Percentiles rank a stretch among this genome's conserved stretches.
Conservation (phyloP, 2,329 filamentous ascomycete genomes). For the Fusarium multiceps region DNA sequence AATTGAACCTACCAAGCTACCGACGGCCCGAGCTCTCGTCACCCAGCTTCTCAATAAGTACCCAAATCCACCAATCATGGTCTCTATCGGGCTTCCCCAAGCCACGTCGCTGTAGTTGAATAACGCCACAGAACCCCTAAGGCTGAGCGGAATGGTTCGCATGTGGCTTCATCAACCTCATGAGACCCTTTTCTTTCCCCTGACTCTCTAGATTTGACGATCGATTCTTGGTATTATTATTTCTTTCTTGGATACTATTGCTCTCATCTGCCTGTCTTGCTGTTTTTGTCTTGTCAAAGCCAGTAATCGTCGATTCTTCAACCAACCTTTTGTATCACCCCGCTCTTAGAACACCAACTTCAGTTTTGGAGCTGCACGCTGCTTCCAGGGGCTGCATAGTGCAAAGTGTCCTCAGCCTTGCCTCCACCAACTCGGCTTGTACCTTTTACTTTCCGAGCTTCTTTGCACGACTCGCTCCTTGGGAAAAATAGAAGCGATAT, state of each 20-base stretch:
- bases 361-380: constrained; percentile 17
- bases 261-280: background rate
- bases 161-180: constrained; percentile 34
- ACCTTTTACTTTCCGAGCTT: constrained; percentile 12
- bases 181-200: constrained; percentile 19
- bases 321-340: background rate
- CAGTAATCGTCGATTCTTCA: background rate
- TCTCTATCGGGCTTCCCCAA: constrained; percentile 2
- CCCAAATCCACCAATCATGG: constrained; percentile 27
- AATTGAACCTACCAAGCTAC: constrained; percentile 7
- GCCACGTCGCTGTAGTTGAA: constrained; percentile 4
- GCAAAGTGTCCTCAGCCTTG: constrained; percentile 49
- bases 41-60: constrained; percentile 1
- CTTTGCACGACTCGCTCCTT: constrained; percentile 9
- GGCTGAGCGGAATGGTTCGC: constrained; percentile 28
- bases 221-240: background rate
- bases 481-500: constrained; percentile 16
- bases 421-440: constrained; percentile 31
- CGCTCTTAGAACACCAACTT: constrained; percentile 15
- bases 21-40: constrained; percentile 32
- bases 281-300: background rate
- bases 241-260: background rate
- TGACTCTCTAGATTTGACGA: background rate
- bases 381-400: constrained; percentile 38
- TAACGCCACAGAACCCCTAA: constrained; percentile 29